Conservation (phyloP, 768 basidiomycete genomes). For the Naganishia vishniacii region DNA sequence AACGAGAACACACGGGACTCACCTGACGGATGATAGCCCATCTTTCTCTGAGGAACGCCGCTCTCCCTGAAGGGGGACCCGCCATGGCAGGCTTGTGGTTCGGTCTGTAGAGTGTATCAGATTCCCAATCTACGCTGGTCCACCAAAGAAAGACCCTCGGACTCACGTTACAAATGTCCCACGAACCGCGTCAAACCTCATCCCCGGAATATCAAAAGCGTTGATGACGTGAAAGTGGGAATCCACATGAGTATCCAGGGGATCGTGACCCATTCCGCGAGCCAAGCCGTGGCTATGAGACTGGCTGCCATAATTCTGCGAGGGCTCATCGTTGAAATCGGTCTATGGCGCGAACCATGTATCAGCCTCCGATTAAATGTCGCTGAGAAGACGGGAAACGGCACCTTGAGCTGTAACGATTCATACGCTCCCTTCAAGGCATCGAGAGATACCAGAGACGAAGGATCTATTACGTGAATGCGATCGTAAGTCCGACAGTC, state of each 20-base stretch:
- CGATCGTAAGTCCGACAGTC: no score
- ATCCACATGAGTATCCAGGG: slow-evolving; percentile 42
- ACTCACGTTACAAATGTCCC: slow-evolving; percentile 81
- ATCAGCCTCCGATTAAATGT: background rate
- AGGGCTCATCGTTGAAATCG: slow-evolving; percentile 33
- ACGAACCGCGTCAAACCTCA: slow-evolving; percentile 81
- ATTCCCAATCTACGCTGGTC: background rate
- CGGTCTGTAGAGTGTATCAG: slow-evolving; percentile 37
- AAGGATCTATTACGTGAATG: slow-evolving; percentile 34
- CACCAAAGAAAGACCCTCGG: background rate
- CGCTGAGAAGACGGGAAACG: no score
- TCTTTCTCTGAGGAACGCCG: slow-evolving; percentile 72
- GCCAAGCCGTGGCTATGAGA: slow-evolving; percentile 12
- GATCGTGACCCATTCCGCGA: slow-evolving; percentile 15
- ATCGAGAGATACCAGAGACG: slow-evolving; percentile 42
- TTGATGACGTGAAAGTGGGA: slow-evolving; percentile 69
- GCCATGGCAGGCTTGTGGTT: slow-evolving; percentile 64
- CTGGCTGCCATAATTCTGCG: slow-evolving; percentile 1
- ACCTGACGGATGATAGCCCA: slow-evolving; percentile 82
- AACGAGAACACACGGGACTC: background rate
- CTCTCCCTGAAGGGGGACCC: slow-evolving; percentile 75
- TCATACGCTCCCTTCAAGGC: slow-evolving; percentile 46
- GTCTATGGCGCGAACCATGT: background rate
- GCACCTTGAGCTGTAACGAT: slow-evolving; percentile 29
- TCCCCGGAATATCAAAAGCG: slow-evolving; percentile 91